A percentile compares a stretch with the other conserved stretches of the same genome.
Conservation (phyloP, 805 yeast species). For the Schizosaccharomyces osmophilus region DNA sequence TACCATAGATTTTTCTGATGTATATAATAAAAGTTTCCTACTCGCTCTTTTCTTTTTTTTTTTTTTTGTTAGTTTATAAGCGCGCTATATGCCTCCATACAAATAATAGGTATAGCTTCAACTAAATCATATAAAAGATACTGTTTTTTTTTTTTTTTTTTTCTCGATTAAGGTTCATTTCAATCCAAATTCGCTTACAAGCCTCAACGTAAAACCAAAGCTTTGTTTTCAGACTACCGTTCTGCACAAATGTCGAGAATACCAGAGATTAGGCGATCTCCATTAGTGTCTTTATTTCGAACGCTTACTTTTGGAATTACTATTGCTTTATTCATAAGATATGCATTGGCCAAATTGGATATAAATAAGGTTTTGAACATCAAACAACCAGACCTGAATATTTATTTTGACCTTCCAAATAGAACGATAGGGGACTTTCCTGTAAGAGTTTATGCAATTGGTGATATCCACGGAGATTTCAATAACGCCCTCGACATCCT, state of each 20-base stretch:
- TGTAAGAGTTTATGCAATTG: background rate
- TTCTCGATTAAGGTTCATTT: no score
- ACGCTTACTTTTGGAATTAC: background rate
- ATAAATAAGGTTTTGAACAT: background rate
- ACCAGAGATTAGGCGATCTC: background rate
- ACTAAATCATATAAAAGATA: no score
- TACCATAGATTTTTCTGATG: no score
- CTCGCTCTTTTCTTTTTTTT: no score
- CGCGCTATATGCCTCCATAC: no score
- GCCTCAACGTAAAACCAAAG: no score
- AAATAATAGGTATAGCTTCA: no score
- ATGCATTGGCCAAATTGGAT: background rate
- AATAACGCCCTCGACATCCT: background rate
- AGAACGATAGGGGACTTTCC: background rate
- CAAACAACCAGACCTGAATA: background rate
- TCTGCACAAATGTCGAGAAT: background rate
- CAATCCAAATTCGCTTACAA: no score
- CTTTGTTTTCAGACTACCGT: background rate
- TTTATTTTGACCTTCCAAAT: background rate
- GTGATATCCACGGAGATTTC: conserved; percentile 1
- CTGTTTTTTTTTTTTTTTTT: no score
- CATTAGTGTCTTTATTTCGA: background rate
- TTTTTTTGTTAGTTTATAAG: no score
- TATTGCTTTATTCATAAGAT: background rate
- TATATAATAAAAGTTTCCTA: no score